A percentile compares a stretch with the other conserved stretches of the same genome.
Conservation (phyloP, 257 asterid genomes). For the Solanum appendiculatum region DNA sequence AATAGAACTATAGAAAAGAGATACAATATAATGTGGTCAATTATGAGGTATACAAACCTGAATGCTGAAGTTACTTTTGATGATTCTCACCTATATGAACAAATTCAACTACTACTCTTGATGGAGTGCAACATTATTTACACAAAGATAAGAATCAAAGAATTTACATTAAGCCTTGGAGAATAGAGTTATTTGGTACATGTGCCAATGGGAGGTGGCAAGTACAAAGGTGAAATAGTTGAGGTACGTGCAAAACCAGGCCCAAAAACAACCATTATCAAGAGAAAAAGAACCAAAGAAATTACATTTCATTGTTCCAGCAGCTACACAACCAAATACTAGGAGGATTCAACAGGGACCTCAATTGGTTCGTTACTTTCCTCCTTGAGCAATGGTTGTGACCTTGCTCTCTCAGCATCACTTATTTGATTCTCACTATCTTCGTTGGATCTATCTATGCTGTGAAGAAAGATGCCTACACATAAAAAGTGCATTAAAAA, state of each 20-base stretch:
- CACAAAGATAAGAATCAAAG: not conserved
- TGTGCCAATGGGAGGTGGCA: not conserved
- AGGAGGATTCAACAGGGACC: not conserved
- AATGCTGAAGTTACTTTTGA: not conserved
- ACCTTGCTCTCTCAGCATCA: constrained; percentile 26
- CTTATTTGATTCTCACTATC: constrained; percentile 32
- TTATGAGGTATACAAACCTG: not conserved
- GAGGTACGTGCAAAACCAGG: not conserved
- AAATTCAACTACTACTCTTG: not conserved
- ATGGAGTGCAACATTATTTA: not conserved
- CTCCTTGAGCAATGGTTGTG: constrained; percentile 62
- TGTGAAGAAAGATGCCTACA: constrained; percentile 59
- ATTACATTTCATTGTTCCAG: not conserved
- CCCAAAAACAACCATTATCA: not conserved
- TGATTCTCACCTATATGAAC: not conserved
- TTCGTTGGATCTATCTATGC: constrained; percentile 68
- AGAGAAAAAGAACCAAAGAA: not conserved
- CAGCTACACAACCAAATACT: not conserved
- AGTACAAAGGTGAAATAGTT: not conserved
- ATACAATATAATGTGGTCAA: not conserved
- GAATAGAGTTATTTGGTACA: not conserved
- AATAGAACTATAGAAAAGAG: not conserved
- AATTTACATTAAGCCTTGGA: not conserved
- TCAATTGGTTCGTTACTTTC: constrained; percentile 19
- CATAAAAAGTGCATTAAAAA: not conserved